Percentiles rank a stretch among this genome's conserved stretches.
phyloP scores from a whole-genome alignment of 305 asterid genomes.

The Fraxinus platypoda region DNA sequence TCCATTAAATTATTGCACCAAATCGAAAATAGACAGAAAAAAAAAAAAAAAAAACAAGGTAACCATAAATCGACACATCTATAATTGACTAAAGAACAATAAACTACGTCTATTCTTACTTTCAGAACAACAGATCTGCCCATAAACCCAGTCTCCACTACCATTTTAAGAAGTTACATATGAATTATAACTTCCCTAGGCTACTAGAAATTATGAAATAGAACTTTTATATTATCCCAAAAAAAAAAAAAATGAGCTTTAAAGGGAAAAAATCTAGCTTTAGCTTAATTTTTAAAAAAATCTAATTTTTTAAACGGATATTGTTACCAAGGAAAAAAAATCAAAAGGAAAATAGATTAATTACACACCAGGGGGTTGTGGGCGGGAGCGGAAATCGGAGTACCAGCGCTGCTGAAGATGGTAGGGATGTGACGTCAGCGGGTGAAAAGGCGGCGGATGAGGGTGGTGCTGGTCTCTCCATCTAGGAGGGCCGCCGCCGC shows the following conservation, averaged over 20 bases:
- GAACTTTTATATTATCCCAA: neutral
- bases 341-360: neutral
- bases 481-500: conserved; percentile 29
- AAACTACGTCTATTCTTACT: neutral
- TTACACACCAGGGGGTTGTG: conserved; percentile 68
- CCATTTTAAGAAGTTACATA: neutral
- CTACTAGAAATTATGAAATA: neutral
- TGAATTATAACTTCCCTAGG: neutral
- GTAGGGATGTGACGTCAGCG: conserved; percentile 12
- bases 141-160: neutral
- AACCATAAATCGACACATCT: conserved; percentile 14
- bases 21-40: neutral
- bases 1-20: neutral
- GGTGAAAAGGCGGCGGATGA: conserved; percentile 51
- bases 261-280: neutral
- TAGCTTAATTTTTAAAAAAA: neutral
- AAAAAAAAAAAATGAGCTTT: neutral
- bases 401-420: conserved; percentile 50
- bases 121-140: conserved; percentile 30
- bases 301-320: neutral
- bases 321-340: neutral
- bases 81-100: neutral
- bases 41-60: neutral
- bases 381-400: conserved; percentile 69
- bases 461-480: conserved; percentile 72